These are phyloP conservation scores for Houttuynia cordata DNA, from an alignment of 164 flowering plant genomes.

Conservation along the genomic window DNA sequence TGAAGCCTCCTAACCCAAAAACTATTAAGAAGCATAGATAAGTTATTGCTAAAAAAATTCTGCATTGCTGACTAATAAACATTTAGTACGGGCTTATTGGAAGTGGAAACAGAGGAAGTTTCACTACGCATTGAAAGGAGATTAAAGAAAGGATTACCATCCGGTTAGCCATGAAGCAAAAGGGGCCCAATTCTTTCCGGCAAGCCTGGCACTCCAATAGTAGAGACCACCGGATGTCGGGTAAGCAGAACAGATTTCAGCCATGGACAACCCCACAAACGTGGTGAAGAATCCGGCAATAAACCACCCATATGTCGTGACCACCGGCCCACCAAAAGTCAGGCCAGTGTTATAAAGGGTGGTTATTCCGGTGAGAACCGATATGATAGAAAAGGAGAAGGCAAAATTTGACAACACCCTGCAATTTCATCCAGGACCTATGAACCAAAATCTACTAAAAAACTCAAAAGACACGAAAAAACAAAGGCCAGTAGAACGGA, in stretches of 20 bases:
- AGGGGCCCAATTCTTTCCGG: slow-evolving; percentile 90
- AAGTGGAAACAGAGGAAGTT: background rate
- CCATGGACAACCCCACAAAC: slow-evolving; percentile 69
- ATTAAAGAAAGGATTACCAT: slow-evolving; percentile 38
- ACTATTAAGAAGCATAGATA: no score
- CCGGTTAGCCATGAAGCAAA: slow-evolving; percentile 97
- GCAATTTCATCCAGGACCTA: slow-evolving; percentile 13
- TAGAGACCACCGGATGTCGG: slow-evolving; percentile 93
- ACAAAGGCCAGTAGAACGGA: background rate
- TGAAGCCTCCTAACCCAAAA: no score
- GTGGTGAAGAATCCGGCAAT: slow-evolving; percentile 52
- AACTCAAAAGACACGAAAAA: slow-evolving; percentile 3
- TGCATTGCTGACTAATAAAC: background rate
- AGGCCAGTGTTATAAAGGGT: slow-evolving; percentile 64
- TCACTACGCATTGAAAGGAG: background rate
- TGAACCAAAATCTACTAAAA: slow-evolving; percentile 25
- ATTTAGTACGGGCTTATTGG: background rate
- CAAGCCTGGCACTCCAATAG: slow-evolving; percentile 89
- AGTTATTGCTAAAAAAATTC: no score
- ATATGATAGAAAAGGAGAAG: slow-evolving; percentile 59
- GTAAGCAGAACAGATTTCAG: slow-evolving; percentile 84
- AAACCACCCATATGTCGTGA: slow-evolving; percentile 65
- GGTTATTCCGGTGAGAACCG: slow-evolving; percentile 78
- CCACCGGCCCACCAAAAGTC: slow-evolving; percentile 62
- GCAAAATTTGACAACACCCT: slow-evolving; percentile 64